Evolutionary conservation across 2,329 filamentous ascomycete genomes (phyloP), one percentile per base, ranked within the genome.

Genomic region (Fusarium sp.): DNA sequence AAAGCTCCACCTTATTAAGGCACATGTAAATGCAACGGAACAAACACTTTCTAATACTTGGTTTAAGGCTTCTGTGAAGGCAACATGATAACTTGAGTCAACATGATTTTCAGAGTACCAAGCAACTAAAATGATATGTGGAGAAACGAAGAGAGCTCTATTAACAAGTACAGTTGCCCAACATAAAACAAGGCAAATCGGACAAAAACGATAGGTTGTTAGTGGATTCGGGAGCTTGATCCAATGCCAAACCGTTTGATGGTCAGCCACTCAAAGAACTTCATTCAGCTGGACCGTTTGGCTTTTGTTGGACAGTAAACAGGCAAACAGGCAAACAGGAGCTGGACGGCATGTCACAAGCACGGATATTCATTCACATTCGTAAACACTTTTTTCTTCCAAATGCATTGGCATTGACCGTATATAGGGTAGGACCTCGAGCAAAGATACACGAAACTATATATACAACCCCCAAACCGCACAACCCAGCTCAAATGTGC

Each of bases 381-480:
- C 28, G 28, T 7, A 2, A 15, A 28, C 10, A 28, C 26, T 3
- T 28, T 11, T 26, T 12, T 28, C 9, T 28, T 28, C 26, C 10
- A 11, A 28, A 11, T 7, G 28, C 17, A 36, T n/a, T 36, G 9
- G 4, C 17, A n/a, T n/a, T n/a, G 34, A 7, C n/a, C 14, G 28
- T 19, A 17, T 19, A 17, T 36, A 36, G 34, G 34, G 34, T 36
- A 36, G 34, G 17, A 36, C 17, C 34, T 36, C 7, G 9, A 36
- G 34, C 8, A 36, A 17, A 36, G 34, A 36, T 36, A 36, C n/a
- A 36, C 19, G 34, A 36, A 45, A 30, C 23, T 43, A 56, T 67
- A 45, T 47, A 65, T 59, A 67, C 59, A 55, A 24, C 43, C 59
- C 36, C 64, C 45, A 64, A 45, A 39, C 38, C 34, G 45, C 40